phyloP scores from a whole-genome alignment of 768 basidiomycete genomes.

The Boletus pseudopeckii region DNA sequence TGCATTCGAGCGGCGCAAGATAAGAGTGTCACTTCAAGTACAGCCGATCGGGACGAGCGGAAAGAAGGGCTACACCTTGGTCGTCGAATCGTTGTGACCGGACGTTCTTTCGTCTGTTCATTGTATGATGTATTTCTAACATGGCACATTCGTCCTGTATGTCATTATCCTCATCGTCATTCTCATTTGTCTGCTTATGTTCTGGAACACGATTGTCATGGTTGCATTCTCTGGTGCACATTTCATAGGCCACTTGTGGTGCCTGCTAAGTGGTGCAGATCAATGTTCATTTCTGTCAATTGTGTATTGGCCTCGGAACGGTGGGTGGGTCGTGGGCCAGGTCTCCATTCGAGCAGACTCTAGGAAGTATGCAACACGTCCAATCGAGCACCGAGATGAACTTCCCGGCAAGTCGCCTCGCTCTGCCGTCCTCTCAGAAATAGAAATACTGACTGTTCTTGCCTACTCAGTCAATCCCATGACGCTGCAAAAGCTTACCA shows the following conservation, averaged over 20 bases:
- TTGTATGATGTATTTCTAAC: neutral
- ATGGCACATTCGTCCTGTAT: neutral
- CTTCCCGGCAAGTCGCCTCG: neutral
- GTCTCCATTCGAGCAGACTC: neutral
- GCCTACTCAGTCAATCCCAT: neutral
- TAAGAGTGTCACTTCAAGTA: conserved; percentile 18
- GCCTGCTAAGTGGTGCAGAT: neutral
- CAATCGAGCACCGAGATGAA: no score
- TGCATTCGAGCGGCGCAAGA: conserved; percentile 32
- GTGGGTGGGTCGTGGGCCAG: neutral
- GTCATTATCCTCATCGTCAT: neutral
- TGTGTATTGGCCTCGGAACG: neutral
- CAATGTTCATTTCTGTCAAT: neutral
- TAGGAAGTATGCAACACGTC: neutral
- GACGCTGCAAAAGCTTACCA: neutral
- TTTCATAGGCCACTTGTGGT: neutral
- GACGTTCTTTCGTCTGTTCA: neutral
- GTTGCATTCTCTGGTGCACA: neutral
- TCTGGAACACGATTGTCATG: neutral
- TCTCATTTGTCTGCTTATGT: neutral
- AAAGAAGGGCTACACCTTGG: conserved; percentile 11
- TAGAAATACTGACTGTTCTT: neutral
- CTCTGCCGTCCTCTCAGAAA: neutral
- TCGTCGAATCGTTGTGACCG: conserved; percentile 27
- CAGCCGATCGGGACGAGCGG: neutral